A percentile compares a stretch with the other conserved stretches of the same genome.
Conservation (phyloP, 2,329 filamentous ascomycete species). For the Pseudocercospora eumusae region DNA sequence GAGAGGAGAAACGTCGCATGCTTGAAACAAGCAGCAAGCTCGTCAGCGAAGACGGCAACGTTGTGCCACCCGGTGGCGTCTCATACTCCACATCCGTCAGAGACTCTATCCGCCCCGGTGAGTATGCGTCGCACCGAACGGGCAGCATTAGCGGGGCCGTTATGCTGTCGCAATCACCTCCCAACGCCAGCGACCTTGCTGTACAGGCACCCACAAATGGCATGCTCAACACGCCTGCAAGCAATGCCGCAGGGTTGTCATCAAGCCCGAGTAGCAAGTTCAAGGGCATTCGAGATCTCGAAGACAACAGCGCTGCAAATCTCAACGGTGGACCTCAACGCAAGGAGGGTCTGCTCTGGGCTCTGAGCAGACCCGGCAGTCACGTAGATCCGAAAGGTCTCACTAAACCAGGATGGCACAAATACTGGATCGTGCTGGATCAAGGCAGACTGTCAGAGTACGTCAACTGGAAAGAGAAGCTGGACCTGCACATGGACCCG, state of each 20-base stretch:
- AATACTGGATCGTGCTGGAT: constrained; percentile 99
- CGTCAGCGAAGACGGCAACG: constrained; percentile 36
- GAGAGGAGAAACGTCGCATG: constrained; percentile 88
- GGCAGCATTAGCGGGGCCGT: constrained; percentile 28
- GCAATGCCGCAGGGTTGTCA: constrained; percentile 19
- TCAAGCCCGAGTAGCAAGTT: constrained; percentile 61
- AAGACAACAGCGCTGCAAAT: constrained; percentile 64
- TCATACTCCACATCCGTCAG: constrained; percentile 33
- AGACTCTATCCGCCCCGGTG: constrained; percentile 31
- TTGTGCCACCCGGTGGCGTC: constrained; percentile 33
- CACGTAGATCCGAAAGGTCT: constrained; percentile 93
- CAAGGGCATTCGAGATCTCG: constrained; percentile 88
- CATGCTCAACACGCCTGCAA: constrained; percentile 29
- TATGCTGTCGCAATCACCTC: constrained; percentile 36
- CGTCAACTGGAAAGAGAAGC: constrained; percentile 97
- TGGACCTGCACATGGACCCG: constrained; percentile 96
- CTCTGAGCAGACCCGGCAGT: constrained; percentile 77
- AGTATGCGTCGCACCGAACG: constrained; percentile 29
- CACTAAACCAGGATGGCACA: constrained; percentile 98
- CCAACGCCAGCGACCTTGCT: constrained; percentile 25
- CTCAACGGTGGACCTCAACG: constrained; percentile 65
- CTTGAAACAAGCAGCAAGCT: constrained; percentile 81
- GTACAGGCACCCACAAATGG: constrained; percentile 31
- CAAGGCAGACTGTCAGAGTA: constrained; percentile 97
- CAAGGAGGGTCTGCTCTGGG: constrained; percentile 95